These are phyloP conservation scores for Candida awuae DNA, from an alignment of 805 yeast genomes.

Conservation along the genomic window DNA sequence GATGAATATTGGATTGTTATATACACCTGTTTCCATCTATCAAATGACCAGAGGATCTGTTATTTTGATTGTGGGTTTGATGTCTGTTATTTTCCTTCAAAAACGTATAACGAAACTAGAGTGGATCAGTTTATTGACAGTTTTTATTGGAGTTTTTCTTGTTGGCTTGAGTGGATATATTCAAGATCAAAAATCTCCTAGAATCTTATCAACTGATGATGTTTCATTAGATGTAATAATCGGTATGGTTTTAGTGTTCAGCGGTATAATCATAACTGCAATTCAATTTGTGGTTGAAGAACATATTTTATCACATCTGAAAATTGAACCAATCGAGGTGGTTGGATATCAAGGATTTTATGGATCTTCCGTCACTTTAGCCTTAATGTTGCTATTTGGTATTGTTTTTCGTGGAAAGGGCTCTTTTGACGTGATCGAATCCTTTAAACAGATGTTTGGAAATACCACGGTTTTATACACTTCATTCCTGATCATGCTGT, in stretches of 20 bases:
- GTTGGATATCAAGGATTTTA: slow-evolving; percentile 72
- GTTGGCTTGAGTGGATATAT: slow-evolving; percentile 66
- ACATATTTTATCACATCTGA: slow-evolving; percentile 45
- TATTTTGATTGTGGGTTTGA: slow-evolving; percentile 65
- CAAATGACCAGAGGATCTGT: slow-evolving; percentile 83
- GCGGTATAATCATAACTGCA: slow-evolving; percentile 64
- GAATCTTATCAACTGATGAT: slow-evolving; percentile 1
- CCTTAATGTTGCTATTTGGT: slow-evolving; percentile 36
- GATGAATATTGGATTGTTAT: slow-evolving; percentile 65
- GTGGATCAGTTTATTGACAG: slow-evolving; percentile 61
- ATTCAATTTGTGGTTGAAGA: slow-evolving; percentile 75
- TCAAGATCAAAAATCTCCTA: slow-evolving; percentile 3
- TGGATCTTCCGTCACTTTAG: slow-evolving; percentile 45
- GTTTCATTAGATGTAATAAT: slow-evolving; percentile 30
- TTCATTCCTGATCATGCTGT: slow-evolving; percentile 59
- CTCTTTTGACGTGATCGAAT: slow-evolving; percentile 47
- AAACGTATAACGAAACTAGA: slow-evolving; percentile 50
- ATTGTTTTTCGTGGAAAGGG: slow-evolving; percentile 40
- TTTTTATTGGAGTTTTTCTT: slow-evolving; percentile 57
- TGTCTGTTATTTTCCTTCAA: slow-evolving; percentile 56
- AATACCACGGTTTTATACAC: slow-evolving; percentile 38
- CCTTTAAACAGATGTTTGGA: slow-evolving; percentile 41
- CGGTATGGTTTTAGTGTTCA: slow-evolving; percentile 51
- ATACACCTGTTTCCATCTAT: slow-evolving; percentile 71
- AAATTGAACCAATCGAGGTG: slow-evolving; percentile 52